These are phyloP conservation scores for Globisporangium mamillatum DNA, from an alignment of 352 stramenopile genomes.

Conservation along the genomic window DNA sequence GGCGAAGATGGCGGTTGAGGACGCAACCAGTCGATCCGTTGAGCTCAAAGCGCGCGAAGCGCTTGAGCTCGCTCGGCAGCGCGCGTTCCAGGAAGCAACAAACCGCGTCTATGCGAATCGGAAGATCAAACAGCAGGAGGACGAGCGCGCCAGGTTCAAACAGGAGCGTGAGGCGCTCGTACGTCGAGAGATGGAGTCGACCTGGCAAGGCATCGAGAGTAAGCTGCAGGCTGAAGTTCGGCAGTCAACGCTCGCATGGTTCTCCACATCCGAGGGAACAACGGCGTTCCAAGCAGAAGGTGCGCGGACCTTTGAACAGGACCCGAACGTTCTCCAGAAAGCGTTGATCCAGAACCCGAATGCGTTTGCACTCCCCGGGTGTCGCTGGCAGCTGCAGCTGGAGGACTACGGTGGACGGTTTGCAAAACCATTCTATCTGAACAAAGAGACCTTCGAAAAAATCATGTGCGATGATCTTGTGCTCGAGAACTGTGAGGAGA, in stretches of 20 bases:
- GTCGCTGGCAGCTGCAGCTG: conserved; percentile 56
- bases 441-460: conserved; percentile 61
- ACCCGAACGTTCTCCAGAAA: conserved; percentile 43
- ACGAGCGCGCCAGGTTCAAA: conserved; percentile 48
- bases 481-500: conserved; percentile 60
- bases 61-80: conserved; percentile 29
- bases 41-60: conserved; percentile 22
- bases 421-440: conserved; percentile 69
- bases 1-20: conserved; percentile 43
- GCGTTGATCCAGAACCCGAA: conserved; percentile 38
- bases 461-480: conserved; percentile 66
- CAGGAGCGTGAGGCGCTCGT: conserved; percentile 21
- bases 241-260: conserved; percentile 39
- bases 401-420: conserved; percentile 49
- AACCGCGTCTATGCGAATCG: conserved; percentile 37
- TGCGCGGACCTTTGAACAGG: conserved; percentile 50
- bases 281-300: conserved; percentile 35
- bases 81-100: conserved; percentile 45
- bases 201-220: conserved; percentile 44
- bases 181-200: conserved; percentile 28
- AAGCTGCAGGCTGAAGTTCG: conserved; percentile 50
- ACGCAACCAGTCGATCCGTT: conserved; percentile 33
- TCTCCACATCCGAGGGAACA: conserved; percentile 28
- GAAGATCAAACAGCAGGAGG: conserved; percentile 52
- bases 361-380: conserved; percentile 30